Evolutionary conservation across 805 yeast species (phyloP).

Genomic region (Cyberlindnera xylosilytica): DNA sequence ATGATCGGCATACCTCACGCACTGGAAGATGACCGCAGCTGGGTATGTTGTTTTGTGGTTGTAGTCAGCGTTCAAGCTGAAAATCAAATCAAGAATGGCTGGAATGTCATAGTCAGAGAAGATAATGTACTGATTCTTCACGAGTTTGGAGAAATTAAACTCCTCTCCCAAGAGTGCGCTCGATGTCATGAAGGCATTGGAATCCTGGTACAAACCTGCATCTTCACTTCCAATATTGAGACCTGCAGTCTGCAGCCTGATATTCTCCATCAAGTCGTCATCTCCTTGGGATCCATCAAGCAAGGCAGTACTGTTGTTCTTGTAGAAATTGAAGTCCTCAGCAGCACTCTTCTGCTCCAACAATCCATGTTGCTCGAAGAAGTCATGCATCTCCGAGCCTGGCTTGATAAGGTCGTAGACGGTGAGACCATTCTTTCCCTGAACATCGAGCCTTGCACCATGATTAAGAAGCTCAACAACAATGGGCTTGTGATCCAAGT

Average conservation of each 20-base stretch:
- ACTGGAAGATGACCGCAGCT: conserved; percentile 67
- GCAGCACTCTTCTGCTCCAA: conserved; percentile 18
- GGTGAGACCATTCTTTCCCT: conserved; percentile 39
- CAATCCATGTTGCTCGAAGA: conserved; percentile 51
- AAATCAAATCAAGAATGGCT: conserved; percentile 61
- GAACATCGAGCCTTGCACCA: conserved; percentile 54
- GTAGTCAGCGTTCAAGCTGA: conserved; percentile 55
- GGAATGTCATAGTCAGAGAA: conserved; percentile 68
- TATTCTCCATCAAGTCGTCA: conserved; percentile 30
- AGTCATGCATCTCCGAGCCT: conserved; percentile 54
- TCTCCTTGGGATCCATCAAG: conserved; percentile 25
- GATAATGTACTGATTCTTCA: conserved; percentile 58
- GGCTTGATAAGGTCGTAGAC: conserved; percentile 60
- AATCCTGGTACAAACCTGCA: conserved; percentile 24
- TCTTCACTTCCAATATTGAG: conserved; percentile 19
- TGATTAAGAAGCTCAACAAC: conserved; percentile 54
- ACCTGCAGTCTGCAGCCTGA: conserved; percentile 40
- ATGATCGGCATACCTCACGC: conserved; percentile 64
- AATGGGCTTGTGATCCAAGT: conserved; percentile 52
- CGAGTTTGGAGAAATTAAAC: conserved; percentile 55
- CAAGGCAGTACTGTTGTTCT: conserved; percentile 7
- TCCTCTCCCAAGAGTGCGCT: conserved; percentile 25
- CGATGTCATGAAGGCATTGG: conserved; percentile 16
- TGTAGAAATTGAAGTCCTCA: conserved; percentile 17
- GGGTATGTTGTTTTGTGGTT: conserved; percentile 49